A percentile compares a stretch with the other conserved stretches of the same genome.
Conservation (phyloP, 2,329 filamentous ascomycete species). For the Kalaharituber pfeilii region DNA sequence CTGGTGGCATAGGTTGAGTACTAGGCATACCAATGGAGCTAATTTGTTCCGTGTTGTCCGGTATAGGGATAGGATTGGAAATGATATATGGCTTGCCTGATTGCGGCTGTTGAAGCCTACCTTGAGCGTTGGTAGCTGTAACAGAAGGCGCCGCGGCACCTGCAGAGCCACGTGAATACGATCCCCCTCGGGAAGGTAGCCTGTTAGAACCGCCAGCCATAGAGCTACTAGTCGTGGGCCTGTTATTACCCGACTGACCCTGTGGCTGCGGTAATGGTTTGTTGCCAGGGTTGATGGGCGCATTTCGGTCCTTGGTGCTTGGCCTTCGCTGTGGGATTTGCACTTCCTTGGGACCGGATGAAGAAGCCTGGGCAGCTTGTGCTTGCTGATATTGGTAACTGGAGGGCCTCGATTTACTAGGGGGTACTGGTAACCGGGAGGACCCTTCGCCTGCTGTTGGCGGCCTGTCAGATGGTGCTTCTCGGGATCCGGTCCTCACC, state of each 20-base stretch:
- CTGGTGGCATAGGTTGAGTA: conserved; percentile 36
- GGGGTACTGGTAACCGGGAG: background rate
- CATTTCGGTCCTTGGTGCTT: conserved; percentile 14
- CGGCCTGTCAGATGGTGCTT: background rate
- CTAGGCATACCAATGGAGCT: conserved; percentile 38
- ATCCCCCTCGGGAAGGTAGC: conserved; percentile 51
- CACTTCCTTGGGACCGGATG: conserved; percentile 6
- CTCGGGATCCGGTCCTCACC: conserved; percentile 4
- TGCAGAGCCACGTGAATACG: conserved; percentile 70
- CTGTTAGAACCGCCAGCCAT: conserved; percentile 44
- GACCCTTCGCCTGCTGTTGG: background rate
- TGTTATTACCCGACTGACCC: conserved; percentile 31
- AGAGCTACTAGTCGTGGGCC: conserved; percentile 59
- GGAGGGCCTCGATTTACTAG: conserved; percentile 9
- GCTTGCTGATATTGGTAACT: conserved; percentile 13
- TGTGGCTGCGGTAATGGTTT: conserved; percentile 32
- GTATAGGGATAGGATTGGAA: conserved; percentile 45
- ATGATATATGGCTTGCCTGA: conserved; percentile 51
- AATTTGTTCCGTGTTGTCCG: conserved; percentile 30
- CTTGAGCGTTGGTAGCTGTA: conserved; percentile 40
- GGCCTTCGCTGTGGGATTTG: conserved; percentile 12
- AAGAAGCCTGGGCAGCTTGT: conserved; percentile 1
- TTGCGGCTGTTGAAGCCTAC: conserved; percentile 69
- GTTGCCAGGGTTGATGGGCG: conserved; percentile 16
- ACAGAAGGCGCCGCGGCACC: background rate